Evolutionary conservation across 2,329 filamentous ascomycete genomes (phyloP).

Genomic region (Trichoderma gracile): DNA sequence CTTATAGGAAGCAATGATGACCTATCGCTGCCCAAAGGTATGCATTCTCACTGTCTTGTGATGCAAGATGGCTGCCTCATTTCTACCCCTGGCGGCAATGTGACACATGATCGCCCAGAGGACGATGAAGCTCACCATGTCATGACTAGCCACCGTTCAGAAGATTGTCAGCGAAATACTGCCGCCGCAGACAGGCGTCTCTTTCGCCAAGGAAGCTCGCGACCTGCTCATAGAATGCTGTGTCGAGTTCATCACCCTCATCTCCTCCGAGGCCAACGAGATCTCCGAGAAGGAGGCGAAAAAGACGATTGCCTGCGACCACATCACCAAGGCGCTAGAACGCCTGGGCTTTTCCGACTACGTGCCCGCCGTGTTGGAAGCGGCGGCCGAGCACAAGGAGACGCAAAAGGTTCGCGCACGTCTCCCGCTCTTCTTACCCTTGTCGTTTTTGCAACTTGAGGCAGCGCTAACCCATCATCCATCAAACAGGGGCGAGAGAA

Average conservation of each 20-base stretch:
- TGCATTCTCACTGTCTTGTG: conserved; percentile 26
- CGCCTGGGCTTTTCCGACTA: conserved; percentile 93
- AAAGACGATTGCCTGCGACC: conserved; percentile 98
- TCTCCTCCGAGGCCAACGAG: conserved; percentile 98
- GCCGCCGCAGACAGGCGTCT: conserved; percentile 69
- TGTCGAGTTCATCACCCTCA: conserved; percentile 97
- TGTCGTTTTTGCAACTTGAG: background rate
- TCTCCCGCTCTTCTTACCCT: background rate
- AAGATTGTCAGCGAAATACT: conserved; percentile 95
- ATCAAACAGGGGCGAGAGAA: conserved; percentile 80
- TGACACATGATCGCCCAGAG: background rate
- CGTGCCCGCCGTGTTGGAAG: conserved; percentile 80
- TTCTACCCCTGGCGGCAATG: background rate
- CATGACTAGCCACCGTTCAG: conserved; percentile 71
- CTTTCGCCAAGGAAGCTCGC: conserved; percentile 92
- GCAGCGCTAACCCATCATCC: conserved; percentile 56
- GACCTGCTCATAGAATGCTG: conserved; percentile 98
- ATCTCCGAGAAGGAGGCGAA: conserved; percentile 98
- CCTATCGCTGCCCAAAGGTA: conserved; percentile 65
- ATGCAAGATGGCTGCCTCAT: background rate
- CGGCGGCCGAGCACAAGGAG: conserved; percentile 89
- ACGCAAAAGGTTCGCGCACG: conserved; percentile 70
- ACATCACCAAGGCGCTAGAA: conserved; percentile 92
- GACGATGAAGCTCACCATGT: conserved; percentile 35
- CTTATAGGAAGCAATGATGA: conserved; percentile 58